phyloP scores from a whole-genome alignment of 2,329 filamentous ascomycete genomes.

The Neonectria hederae region DNA sequence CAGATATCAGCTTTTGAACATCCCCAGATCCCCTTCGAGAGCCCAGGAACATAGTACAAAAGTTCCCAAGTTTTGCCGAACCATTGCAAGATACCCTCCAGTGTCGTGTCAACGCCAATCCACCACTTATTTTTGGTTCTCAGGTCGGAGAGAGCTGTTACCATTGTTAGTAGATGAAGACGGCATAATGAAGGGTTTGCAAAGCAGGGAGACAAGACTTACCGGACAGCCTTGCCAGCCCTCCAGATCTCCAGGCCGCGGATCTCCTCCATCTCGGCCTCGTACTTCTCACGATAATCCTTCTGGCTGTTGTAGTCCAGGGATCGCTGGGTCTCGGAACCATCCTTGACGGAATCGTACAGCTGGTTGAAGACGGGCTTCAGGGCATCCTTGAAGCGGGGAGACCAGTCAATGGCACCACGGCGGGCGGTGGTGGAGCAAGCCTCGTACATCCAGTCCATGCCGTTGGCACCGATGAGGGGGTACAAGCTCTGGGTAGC shows the following conservation, averaged over 20 bases:
- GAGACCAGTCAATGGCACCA: slow-evolving; percentile 98
- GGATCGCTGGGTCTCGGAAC: slow-evolving; percentile 93
- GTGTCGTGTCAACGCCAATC: slow-evolving; percentile 30
- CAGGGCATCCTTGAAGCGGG: slow-evolving; percentile 95
- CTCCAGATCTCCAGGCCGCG: slow-evolving; percentile 98
- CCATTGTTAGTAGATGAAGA: slow-evolving; percentile 30
- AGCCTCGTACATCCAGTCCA: slow-evolving; percentile 99
- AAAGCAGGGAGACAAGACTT: slow-evolving; percentile 46
- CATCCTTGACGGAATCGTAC: slow-evolving; percentile 91
- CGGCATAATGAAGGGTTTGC: not conserved
- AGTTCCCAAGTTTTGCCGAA: slow-evolving; percentile 36
- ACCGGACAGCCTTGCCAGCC: slow-evolving; percentile 96
- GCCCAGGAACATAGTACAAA: slow-evolving; percentile 42
- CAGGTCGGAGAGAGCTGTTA: slow-evolving; percentile 77
- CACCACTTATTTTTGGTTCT: slow-evolving; percentile 78
- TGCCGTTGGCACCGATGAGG: slow-evolving; percentile 94
- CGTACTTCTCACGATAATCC: slow-evolving; percentile 97
- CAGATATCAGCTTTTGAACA: slow-evolving; percentile 43
- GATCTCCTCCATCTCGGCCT: slow-evolving; percentile 99
- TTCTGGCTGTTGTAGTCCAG: slow-evolving; percentile 96
- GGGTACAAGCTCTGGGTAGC: slow-evolving; percentile 98
- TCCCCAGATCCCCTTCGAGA: slow-evolving; percentile 37
- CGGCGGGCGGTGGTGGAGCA: slow-evolving; percentile 99
- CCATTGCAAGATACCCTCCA: slow-evolving; percentile 35
- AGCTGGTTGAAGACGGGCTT: slow-evolving; percentile 99